Conservation (phyloP, 108 stramenopile genomes). For the Nitzschia sp. region DNA sequence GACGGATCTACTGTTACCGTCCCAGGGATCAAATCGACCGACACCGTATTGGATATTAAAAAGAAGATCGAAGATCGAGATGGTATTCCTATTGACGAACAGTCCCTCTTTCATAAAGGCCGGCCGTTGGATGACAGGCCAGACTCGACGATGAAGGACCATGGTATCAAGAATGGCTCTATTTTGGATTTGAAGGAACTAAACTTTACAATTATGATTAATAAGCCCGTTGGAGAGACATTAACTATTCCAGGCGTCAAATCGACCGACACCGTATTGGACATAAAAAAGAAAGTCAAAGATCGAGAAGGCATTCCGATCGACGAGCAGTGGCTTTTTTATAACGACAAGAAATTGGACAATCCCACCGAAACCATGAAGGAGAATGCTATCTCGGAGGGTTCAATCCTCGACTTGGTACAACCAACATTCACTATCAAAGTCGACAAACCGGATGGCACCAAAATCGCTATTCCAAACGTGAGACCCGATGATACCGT, state of each 20-base stretch:
- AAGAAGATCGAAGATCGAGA: background rate
- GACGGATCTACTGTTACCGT: background rate
- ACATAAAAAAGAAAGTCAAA: background rate
- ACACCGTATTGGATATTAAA: slow-evolving; percentile 30
- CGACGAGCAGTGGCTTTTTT: slow-evolving; percentile 8
- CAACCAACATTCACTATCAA: background rate
- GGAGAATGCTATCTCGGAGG: slow-evolving; percentile 6
- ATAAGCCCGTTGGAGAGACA: background rate
- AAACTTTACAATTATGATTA: background rate
- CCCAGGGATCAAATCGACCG: background rate
- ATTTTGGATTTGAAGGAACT: background rate
- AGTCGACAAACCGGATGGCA: background rate
- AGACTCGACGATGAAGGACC: background rate
- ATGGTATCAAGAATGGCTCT: background rate
- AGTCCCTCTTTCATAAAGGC: slow-evolving; percentile 62
- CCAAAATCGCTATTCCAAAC: background rate
- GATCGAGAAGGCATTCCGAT: slow-evolving; percentile 21
- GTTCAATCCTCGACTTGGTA: slow-evolving; percentile 4
- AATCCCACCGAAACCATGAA: background rate
- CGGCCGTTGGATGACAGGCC: slow-evolving; percentile 30
- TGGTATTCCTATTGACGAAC: slow-evolving; percentile 36
- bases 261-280: slow-evolving; percentile 6
- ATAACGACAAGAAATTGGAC: background rate
- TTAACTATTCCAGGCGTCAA: background rate
- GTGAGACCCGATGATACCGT: slow-evolving; percentile 12